Percentiles rank a stretch among this genome's conserved stretches.
Evolutionary conservation across 805 yeast species (phyloP).

Genomic region (Lipomyces chichibuensis): DNA sequence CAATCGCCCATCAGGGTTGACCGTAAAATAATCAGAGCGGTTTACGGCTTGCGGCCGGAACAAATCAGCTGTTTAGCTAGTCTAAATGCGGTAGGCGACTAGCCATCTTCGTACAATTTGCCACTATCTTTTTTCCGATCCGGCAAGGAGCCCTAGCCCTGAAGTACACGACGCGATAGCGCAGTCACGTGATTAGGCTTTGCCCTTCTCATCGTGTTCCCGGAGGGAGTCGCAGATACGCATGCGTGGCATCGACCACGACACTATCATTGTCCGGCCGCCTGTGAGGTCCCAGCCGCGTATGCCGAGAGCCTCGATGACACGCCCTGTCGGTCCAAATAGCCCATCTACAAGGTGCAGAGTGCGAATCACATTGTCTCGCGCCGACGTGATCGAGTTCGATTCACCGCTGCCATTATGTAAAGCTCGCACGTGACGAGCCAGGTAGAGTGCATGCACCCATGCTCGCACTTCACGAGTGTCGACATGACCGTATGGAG

Average conservation of each 20-base stretch:
- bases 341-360: slow-evolving; percentile 18
- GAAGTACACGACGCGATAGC: no score
- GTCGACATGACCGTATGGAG: slow-evolving; percentile 1
- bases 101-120: neutral
- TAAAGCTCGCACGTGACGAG: slow-evolving; percentile 18
- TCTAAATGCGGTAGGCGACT: neutral
- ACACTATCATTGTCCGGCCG: slow-evolving; percentile 31
- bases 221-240: slow-evolving; percentile 5
- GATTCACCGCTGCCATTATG: slow-evolving; percentile 7
- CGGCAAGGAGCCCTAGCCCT: neutral
- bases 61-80: neutral
- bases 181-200: neutral
- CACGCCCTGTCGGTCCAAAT: slow-evolving; percentile 7
- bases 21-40: neutral
- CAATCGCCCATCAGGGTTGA: neutral
- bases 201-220: neutral
- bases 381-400: slow-evolving; percentile 15
- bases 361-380: slow-evolving; percentile 16
- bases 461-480: slow-evolving; percentile 40
- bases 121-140: neutral
- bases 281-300: slow-evolving; percentile 26
- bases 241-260: slow-evolving; percentile 25
- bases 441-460: slow-evolving; percentile 42
- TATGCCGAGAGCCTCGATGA: slow-evolving; percentile 3
- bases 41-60: neutral